Evolutionary conservation across 1,284 basidiomycete species (phyloP), one percentile per base, ranked within the genome.

Genomic region (Cryptococcus sp.): DNA sequence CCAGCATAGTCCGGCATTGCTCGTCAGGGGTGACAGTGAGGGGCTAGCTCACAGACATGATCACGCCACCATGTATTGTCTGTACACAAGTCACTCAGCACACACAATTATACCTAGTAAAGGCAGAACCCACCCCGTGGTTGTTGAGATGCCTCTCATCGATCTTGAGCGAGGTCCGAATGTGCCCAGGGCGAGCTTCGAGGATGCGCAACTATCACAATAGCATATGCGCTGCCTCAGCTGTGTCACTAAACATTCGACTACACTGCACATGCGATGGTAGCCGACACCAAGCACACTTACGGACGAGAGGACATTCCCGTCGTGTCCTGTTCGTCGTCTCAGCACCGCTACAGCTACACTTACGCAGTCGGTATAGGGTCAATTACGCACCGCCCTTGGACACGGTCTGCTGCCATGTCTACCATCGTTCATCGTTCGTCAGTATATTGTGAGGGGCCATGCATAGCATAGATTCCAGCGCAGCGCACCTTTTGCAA

Each of bases 61-160:
- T 63, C 0, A 75, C 76, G 7, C 78, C 78, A 10, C 78, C 78
- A 60, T 79, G 78, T n/a, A 79, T 63, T 3, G 78, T 78, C 76
- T 79, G 41, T 11, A 22, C 6, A 35, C 5, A 1, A n/a, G 3
- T 2, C 6, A 20, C 35, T 35, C 13, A 30, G 27, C 17, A 16
- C 16, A 47, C 13, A 35, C 20, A 19, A 27, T 19, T 35, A 1
- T 10, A 46, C 22, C 45, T 43, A 15, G 19, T 13, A 5, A 30
- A 17, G 17, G 15, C 10, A 25, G 15, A 10, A 60, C 70, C 23
- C 30, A 74, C 77, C 52, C 76, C 73, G 58, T 78, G 76, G 55
- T 78, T 79, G 65, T 79, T 78, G 46, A 79, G 55, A 65, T 79
- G 76, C 50, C 70, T 63, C 46, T 57, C 58, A 40, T 74, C 73